Base-by-base conservation (phyloP, 352 stramenopile genomes). In the Thalassiosira mediterranea region DNA sequence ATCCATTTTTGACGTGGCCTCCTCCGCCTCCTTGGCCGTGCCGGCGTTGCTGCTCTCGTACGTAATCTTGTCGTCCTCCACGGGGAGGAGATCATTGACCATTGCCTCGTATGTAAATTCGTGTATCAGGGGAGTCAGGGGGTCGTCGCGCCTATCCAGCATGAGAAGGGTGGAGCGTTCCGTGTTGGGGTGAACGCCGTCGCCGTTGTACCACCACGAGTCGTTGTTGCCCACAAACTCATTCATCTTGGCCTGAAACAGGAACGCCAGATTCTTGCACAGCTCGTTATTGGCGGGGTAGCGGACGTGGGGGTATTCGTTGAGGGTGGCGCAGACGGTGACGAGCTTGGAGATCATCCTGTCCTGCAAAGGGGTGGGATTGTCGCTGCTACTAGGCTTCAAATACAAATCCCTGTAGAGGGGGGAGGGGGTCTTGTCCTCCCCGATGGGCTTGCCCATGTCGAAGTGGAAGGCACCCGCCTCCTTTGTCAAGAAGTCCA, bases 21-120 rank as follows among this genome's bases (percentile, higher is more conserved):
- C 82, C 19, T 79, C 75, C 28, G 56, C 65, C 49, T 88, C 83
- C 29, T 90, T 87, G 4, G 67, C 60, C 28, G 69, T 81, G 0
- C 57, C 72, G 21, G 49, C 61, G 59, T 65, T 76, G 54, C 97
- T 93, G 44, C 92, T 91, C 38, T 95, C 87, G 65, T 96, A 97
- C 26, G 92, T 97, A 63, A 98, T 96, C 61, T 95, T 89, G 62
- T 98, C 96, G 71, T 97, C 96, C 26, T 97, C 83, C n/a, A 98
- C 85, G 2, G 91, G 80, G 3, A 99, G 86, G 23, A 99, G 79
- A 68, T 99, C 96, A 74, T 98, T 96, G 13, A 98, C 94, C 90
- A 99, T 95, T 0, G 96, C 94, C 81, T 98, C 96, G 80, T 98
- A 99, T 1, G 93, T 97, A 82, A 97, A 98, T 75, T 98, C 96